Evolutionary conservation across 306 rosid genomes (phyloP).

Genomic region (cucumber (Cucumis sativus)): Cucumber_9930_V3 NC_026657.2:7063001-7063500

Average conservation of each 20-base stretch:
- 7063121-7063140: neutral
- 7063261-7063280: neutral
- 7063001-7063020: neutral
- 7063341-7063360: neutral
- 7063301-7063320: neutral
- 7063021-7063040: neutral
- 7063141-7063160: neutral
- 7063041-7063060: neutral
- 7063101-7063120: constrained; percentile 5
- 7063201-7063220: constrained; percentile 7
- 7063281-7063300: neutral
- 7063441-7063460: neutral
- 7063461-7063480: neutral
- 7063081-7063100: neutral
- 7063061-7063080: neutral
- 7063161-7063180: neutral
- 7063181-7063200: neutral
- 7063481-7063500: neutral
- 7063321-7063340: neutral
- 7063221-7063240: constrained; percentile 22
- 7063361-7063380: neutral
- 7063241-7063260: constrained; percentile 17
- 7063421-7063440: neutral
- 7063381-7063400: neutral
- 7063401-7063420: too few species aligned